phyloP scores from a whole-genome alignment of 2,329 filamentous ascomycete genomes.

The Clathrospora elynae region DNA sequence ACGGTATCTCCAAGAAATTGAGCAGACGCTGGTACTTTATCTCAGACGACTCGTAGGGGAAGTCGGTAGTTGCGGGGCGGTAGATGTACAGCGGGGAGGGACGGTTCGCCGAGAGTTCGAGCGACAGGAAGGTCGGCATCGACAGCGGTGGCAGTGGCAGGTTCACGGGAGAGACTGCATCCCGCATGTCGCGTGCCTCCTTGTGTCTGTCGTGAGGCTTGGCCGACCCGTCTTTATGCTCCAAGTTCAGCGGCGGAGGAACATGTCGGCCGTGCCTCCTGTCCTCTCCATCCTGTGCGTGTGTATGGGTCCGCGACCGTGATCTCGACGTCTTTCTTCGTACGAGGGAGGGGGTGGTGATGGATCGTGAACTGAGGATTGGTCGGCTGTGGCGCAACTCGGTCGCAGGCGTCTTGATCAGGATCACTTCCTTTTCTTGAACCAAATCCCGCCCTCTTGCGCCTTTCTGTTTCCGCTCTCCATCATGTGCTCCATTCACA shows the following conservation, averaged over 20 bases:
- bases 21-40: constrained; percentile 89
- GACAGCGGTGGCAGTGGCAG: constrained; percentile 67
- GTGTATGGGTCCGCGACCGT: constrained; percentile 22
- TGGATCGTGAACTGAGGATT: constrained; percentile 39
- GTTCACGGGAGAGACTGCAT: constrained; percentile 45
- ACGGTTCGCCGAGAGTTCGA: constrained; percentile 65
- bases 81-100: constrained; percentile 69
- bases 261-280: constrained; percentile 26
- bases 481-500: constrained; percentile 10
- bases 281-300: constrained; percentile 30
- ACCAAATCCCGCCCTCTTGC: constrained; percentile 17
- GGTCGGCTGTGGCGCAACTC: constrained; percentile 40
- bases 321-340: constrained; percentile 46
- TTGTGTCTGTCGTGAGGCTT: constrained; percentile 43
- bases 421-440: constrained; percentile 38
- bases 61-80: constrained; percentile 60
- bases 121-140: constrained; percentile 67
- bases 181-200: constrained; percentile 22
- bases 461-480: constrained; percentile 3
- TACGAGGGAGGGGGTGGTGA: constrained; percentile 47
- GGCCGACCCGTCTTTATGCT: constrained; percentile 34
- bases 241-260: constrained; percentile 43
- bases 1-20: constrained; percentile 84
- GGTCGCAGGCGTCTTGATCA: constrained; percentile 34
- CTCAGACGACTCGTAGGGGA: constrained; percentile 88